Percentiles rank a stretch among this genome's conserved stretches.
Evolutionary conservation across 768 basidiomycete species (phyloP).

Genomic region (Trametes sanguinea): DNA sequence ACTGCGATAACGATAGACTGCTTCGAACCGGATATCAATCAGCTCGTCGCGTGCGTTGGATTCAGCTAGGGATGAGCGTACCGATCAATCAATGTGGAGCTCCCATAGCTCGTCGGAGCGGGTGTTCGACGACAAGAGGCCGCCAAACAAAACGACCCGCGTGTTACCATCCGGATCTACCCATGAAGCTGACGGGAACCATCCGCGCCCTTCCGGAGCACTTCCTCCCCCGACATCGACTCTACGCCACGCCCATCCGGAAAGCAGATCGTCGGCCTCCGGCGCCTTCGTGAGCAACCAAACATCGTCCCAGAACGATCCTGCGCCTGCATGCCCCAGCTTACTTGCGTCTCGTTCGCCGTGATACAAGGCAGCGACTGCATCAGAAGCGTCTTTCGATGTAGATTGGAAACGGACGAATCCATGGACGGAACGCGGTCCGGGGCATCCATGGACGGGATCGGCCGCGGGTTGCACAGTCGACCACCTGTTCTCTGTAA

Average conservation of each 20-base stretch:
- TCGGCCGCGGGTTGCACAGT: constrained; percentile 30
- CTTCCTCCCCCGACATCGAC: constrained; percentile 23
- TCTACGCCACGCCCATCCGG: constrained; percentile 33
- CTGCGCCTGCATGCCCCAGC: constrained; percentile 43
- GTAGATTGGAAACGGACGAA: constrained; percentile 33
- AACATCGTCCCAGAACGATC: constrained; percentile 42
- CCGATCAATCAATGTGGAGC: constrained; percentile 33
- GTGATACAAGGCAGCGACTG: constrained; percentile 37
- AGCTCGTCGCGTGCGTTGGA: background rate
- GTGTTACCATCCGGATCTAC: constrained; percentile 24
- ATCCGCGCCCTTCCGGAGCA: constrained; percentile 41
- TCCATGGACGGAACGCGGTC: constrained; percentile 38
- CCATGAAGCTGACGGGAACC: constrained; percentile 41
- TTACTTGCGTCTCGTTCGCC: constrained; percentile 40
- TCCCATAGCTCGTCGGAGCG: constrained; percentile 46
- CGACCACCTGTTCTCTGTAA: constrained; percentile 30
- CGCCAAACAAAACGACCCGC: constrained; percentile 35
- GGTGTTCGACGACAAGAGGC: constrained; percentile 43
- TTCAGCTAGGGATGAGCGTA: background rate
- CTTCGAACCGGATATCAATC: background rate
- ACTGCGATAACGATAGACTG: background rate
- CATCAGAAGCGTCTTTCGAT: constrained; percentile 2
- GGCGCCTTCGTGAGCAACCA: constrained; percentile 35
- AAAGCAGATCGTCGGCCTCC: constrained; percentile 1
- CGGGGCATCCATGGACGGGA: constrained; percentile 34